Evolutionary conservation across 2,329 filamentous ascomycete species (phyloP), one percentile per base, ranked within the genome.

Genomic region (Verticillium nubilum): DNA sequence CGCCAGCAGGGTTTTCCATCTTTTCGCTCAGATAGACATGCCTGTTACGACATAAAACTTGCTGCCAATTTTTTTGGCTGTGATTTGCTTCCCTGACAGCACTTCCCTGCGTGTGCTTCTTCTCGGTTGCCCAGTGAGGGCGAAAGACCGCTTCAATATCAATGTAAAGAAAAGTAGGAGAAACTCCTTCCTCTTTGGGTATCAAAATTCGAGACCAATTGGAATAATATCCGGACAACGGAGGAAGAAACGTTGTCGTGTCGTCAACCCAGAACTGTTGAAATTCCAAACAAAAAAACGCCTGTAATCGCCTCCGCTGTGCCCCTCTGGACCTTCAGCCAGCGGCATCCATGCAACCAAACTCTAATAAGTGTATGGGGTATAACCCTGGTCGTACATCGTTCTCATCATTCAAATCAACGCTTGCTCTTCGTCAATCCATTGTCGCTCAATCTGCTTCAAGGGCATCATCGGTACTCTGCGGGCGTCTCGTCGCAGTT

Each of bases 351-450:
- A 26, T 50, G 42, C 42, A 50, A 50, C 42, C 42, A 13, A 10
- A 26, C 42, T 50, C 42, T 50, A 50, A 50, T 50, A 50, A 50
- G 42, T 50, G 9, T 50, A 3, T 23, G 42, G 29, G 42, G 42
- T 23, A 25, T 50, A 50, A 23, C 42, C 42, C 42, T 56, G 54
- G 54, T 56, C 54, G 54, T 42, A 56, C 35, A 56, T 25, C 33
- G 10, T 26, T 10, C 52, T 54, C 52, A 6, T 15, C 2, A 54
- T 26, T 10, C 7, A 28, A 28, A 19, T 54, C 52, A 56, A 37
- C 54, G 33, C 23, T 37, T 28, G 54, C 42, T 50, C n/a, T 1
- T 50, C 42, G 10, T 37, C 5, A 25, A 10, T 23, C 42, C 7
- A 13, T 4, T 50, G 42, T 9, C n/a, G 4, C 9, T 9, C 19